phyloP scores from a whole-genome alignment of 2,329 filamentous ascomycete genomes.

The Ramularia collo-cygni region DNA sequence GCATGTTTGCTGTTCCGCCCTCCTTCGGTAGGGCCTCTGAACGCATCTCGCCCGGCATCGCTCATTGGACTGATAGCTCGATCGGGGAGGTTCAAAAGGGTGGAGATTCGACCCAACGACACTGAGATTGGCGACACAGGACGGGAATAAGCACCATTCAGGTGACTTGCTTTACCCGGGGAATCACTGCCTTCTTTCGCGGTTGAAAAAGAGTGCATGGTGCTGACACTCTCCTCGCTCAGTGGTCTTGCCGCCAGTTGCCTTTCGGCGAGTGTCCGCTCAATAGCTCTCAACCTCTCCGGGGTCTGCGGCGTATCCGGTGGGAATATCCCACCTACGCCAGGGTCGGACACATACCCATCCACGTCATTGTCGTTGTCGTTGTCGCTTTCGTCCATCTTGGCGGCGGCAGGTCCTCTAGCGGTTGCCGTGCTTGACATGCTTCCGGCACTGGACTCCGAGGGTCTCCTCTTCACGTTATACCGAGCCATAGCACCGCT shows the following conservation, averaged over 20 bases:
- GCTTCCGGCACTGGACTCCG: slow-evolving; percentile 16
- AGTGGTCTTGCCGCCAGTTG: slow-evolving; percentile 40
- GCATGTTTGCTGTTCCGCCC: slow-evolving; percentile 2
- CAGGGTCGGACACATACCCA: slow-evolving; percentile 14
- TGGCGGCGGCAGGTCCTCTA: slow-evolving; percentile 20
- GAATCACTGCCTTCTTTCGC: slow-evolving; percentile 44
- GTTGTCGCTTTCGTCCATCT: slow-evolving; percentile 16
- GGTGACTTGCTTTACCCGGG: not conserved
- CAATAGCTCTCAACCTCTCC: slow-evolving; percentile 29
- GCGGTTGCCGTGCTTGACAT: slow-evolving; percentile 48
- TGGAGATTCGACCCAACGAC: not conserved
- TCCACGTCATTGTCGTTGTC: slow-evolving; percentile 17
- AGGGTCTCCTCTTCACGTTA: slow-evolving; percentile 41
- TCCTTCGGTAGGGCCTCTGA: no score
- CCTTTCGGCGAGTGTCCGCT: slow-evolving; percentile 21
- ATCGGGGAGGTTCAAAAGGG: no score
- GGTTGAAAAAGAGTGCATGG: slow-evolving; percentile 56
- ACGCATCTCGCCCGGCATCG: no score
- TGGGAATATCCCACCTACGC: slow-evolving; percentile 11
- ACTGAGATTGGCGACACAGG: not conserved
- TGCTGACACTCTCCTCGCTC: slow-evolving; percentile 56
- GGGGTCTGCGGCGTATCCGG: slow-evolving; percentile 28
- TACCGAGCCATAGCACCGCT: slow-evolving; percentile 85
- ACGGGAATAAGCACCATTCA: no score
- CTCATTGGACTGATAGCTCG: no score